These are phyloP conservation scores for Fusarium sp. DNA, from an alignment of 2,329 filamentous ascomycete genomes.

Conservation along the genomic window DNA sequence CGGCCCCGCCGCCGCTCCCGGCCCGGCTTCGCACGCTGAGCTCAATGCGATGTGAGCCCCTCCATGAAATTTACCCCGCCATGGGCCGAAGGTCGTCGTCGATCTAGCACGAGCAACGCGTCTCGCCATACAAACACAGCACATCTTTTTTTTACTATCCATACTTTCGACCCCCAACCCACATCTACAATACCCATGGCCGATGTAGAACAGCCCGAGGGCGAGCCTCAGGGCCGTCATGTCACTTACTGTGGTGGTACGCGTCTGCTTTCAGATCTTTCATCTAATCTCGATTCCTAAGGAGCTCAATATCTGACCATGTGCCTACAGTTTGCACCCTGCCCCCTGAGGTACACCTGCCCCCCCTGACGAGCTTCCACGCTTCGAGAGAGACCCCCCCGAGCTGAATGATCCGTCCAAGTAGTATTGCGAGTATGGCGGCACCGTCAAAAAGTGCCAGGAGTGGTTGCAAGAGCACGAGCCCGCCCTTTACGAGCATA, in stretches of 20 bases:
- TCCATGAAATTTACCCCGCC: conserved; percentile 53
- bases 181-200: conserved; percentile 57
- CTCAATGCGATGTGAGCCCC: conserved; percentile 39
- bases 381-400: conserved; percentile 16
- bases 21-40: conserved; percentile 6
- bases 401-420: conserved; percentile 46
- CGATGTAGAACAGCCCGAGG: conserved; percentile 63
- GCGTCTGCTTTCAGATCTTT: conserved; percentile 42
- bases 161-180: conserved; percentile 34
- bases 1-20: conserved; percentile 15
- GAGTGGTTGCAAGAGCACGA: conserved; percentile 90
- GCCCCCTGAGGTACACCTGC: conserved; percentile 69
- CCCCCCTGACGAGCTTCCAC: conserved; percentile 10
- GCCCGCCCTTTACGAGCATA: conserved; percentile 76
- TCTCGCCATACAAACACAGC: conserved; percentile 42
- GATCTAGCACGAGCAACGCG: conserved; percentile 43
- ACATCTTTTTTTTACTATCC: conserved; percentile 25
- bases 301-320: conserved; percentile 28
- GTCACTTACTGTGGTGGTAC: conserved; percentile 71
- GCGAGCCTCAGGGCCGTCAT: conserved; percentile 64
- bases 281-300: conserved; percentile 14
- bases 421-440: conserved; percentile 99
- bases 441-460: conserved; percentile 95
- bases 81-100: conserved; percentile 35
- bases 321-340: conserved; percentile 68